Evolutionary conservation across 129 eudicot genomes (phyloP).

Genomic region (Pseudognaphalium luteoalbum): DNA sequence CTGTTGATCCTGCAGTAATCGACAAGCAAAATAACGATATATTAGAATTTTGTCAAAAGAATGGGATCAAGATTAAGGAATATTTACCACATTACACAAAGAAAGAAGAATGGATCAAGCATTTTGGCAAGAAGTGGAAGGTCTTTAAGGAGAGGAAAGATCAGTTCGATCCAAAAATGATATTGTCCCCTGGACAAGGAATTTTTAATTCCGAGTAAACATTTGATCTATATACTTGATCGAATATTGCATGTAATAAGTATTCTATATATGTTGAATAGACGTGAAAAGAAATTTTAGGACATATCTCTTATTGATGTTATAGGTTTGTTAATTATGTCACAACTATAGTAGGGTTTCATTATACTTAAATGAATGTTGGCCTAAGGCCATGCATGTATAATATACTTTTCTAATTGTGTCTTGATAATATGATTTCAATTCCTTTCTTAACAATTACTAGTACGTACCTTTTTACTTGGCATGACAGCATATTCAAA

Average conservation of each 20-base stretch:
- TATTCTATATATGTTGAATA: background rate
- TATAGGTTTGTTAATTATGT: too few species aligned
- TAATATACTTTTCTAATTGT: too few species aligned
- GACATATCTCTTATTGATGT: too few species aligned
- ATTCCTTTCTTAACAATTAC: too few species aligned
- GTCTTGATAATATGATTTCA: too few species aligned
- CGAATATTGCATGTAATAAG: background rate
- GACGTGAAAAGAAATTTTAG: background rate
- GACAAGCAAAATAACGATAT: slow-evolving; percentile 35
- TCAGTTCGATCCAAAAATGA: slow-evolving; percentile 40
- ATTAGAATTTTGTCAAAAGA: slow-evolving; percentile 25
- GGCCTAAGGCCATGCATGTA: too few species aligned
- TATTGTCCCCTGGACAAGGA: slow-evolving; percentile 45
- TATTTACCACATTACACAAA: slow-evolving; percentile 4
- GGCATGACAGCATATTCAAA: too few species aligned
- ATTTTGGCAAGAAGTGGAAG: slow-evolving; percentile 44
- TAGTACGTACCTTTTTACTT: too few species aligned
- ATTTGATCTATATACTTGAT: background rate
- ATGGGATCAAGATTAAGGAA: slow-evolving; percentile 30
- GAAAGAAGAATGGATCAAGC: slow-evolving; percentile 37
- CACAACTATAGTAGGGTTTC: too few species aligned
- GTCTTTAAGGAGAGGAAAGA: slow-evolving; percentile 31
- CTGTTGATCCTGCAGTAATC: background rate
- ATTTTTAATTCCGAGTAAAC: slow-evolving; percentile 25
- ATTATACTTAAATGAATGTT: too few species aligned